Base-by-base conservation (phyloP, 2,329 filamentous ascomycete genomes). In the Diaporthe helianthi region DNA sequence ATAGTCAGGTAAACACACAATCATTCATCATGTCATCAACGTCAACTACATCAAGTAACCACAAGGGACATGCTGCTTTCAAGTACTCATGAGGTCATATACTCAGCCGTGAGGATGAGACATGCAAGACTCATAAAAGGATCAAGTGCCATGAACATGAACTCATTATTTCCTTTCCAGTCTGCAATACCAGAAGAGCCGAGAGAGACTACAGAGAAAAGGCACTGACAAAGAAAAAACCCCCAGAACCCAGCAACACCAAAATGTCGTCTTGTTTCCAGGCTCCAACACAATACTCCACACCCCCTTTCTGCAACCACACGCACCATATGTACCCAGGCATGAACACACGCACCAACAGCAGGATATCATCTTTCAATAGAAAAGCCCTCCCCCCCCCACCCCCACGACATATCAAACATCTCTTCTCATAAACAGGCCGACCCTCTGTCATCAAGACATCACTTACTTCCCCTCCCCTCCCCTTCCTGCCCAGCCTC, bases 1-100 rank as follows among this genome's bases (percentile, higher is more conserved):
- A 61, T 24, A 46, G 26, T 24, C 24, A 19, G 19, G 22, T 22
- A 36, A 8, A 7, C n/a, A 13, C n/a, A 3, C 44, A 63, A 1
- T 22, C 26, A 53, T 10, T 33, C 44, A 36, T 63, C 15, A 63
- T 24, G 8, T 63, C 58, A 8, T 63, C 58, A 63, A 36, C 22
- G n/a, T 63, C 44, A 63, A 49, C 22, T 12, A 49, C 58, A 24
- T 63, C 29, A 63, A 63, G 44, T 63, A 29, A 36, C 49, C 58
- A 49, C 58, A 63, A 26, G 19, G n/a, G 33, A n/a, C 19, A 13
- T 17, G 47, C 44, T 24, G 44, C 29, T 29, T 29, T 63, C 24
- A 2, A 63, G 44, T 24, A 24, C 44, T 63, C 41, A 36, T 63
- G 26, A 49, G 22, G 33, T 19, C 19, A 31, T 54, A 8, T 31